Evolutionary conservation across 345 rosid species (phyloP), one percentile per base, ranked within the genome.

Genomic region (Limnanthes douglasii): DNA sequence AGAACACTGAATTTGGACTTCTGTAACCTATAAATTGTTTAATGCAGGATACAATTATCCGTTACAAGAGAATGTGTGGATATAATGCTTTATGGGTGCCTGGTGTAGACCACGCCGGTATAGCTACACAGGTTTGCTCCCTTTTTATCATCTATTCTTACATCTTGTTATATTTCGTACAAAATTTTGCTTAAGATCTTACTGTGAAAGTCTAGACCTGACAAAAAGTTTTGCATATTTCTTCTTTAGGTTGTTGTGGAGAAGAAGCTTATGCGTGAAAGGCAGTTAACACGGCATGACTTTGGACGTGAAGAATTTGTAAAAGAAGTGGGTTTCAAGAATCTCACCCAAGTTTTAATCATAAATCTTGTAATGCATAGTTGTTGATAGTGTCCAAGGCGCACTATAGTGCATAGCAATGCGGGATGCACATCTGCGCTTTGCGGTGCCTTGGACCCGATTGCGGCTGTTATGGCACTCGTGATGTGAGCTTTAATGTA

Each of bases 41-140:
- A 17, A 23, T 50, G 46, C 68, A 90, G 98, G 98, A 90, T 72
- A 66, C 73, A 1, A 75, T 84, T 18, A 80, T 84, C 47, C 94
- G 96, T 8, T 90, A 81, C 79, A 73, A 60, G 71, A 66, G 98
- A 71, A 90, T 90, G 98, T 80, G 85, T 23, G 96, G 98, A 15
- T 84, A 59, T 53, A 90, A 90, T 70, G 37, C 94, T 41, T 57
- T 84, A 61, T 80, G 98, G 98, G 88, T 90, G 14, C 96, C 96
- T 15, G 94, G 96, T 14, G 61, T 75, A 54, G 98, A 90, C 53
- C 98, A 90, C 63, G 98, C 95, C 47, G 96, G 96, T 56, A 90
- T 90, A 57, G 94, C 98, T 43, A 90, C 98, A 31, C 96, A 90
- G 94, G 98, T 90, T 44, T 2, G 40, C 15, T 32, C 29, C 18